phyloP scores from a whole-genome alignment of 73 alveolate species.

The Loxodes magnus region DNA sequence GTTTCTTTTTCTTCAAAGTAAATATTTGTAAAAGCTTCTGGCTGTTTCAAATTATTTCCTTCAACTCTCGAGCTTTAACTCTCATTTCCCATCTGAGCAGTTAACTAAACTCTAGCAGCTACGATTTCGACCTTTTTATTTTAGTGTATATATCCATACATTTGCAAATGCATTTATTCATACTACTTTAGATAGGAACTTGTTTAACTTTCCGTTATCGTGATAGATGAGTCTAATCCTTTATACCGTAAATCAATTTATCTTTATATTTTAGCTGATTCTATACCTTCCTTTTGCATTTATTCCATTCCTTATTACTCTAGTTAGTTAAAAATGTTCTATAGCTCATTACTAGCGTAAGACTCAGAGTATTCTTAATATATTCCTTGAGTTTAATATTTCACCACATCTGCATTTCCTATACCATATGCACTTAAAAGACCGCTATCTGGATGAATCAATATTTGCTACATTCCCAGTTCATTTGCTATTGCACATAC shows the following conservation, averaged over 20 bases:
- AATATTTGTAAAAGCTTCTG: conserved; percentile 23
- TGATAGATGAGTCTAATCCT: background rate
- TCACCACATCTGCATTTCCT: conserved; percentile 57
- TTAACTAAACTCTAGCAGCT: too few relatives aligned
- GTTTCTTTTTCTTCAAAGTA: too few relatives aligned
- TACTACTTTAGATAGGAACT: too few relatives aligned
- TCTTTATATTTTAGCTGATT: background rate
- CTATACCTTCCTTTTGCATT: background rate
- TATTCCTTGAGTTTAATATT: conserved; percentile 18
- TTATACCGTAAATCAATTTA: background rate
- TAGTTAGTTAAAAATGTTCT: too few relatives aligned
- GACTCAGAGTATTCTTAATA: conserved; percentile 20
- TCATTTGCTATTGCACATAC: conserved; percentile 68
- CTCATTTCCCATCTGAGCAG: too few relatives aligned
- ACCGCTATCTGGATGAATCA: conserved; percentile 43
- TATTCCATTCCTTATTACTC: background rate
- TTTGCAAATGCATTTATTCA: too few relatives aligned
- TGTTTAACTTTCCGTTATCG: too few relatives aligned
- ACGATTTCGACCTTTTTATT: too few relatives aligned
- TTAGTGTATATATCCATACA: too few relatives aligned
- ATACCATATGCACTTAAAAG: conserved; percentile 60
- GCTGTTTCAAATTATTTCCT: conserved; percentile 11
- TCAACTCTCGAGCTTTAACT: too few relatives aligned
- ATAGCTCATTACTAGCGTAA: conserved; percentile 7
- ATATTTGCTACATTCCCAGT: conserved; percentile 52